Conservation (phyloP, 805 yeast species). For the Metschnikowia bowlesiae region DNA sequence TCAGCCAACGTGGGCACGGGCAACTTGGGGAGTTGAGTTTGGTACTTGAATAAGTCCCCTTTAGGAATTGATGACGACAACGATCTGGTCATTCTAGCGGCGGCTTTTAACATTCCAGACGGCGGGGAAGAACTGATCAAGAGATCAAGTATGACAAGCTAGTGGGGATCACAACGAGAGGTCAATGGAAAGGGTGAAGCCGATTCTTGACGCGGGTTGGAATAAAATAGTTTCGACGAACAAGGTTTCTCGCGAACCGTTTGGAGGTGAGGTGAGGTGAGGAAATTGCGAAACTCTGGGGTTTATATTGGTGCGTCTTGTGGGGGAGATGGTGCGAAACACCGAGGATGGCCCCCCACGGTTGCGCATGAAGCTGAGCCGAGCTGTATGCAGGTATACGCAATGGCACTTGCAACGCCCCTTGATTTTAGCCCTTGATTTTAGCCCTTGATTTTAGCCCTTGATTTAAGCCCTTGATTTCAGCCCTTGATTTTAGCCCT, state of each 20-base stretch:
- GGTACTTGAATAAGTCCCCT: conserved; percentile 71
- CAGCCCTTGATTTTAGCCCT: background rate
- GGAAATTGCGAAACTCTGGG: conserved; percentile 1
- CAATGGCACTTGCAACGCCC: background rate
- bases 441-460: too few relatives aligned
- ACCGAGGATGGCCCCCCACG: conserved; percentile 2
- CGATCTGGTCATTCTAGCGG: conserved; percentile 16
- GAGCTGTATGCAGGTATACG: background rate
- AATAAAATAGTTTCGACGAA: background rate
- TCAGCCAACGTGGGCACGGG: conserved; percentile 82
- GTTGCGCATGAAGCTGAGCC: background rate
- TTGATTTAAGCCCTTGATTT: too few relatives aligned
- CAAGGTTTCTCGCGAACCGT: background rate
- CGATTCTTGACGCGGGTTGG: too few relatives aligned
- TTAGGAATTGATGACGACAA: conserved; percentile 31
- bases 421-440: background rate
- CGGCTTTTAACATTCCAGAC: conserved; percentile 13
- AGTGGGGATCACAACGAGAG: too few relatives aligned
- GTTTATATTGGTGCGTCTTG: background rate
- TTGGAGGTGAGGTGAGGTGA: background rate
- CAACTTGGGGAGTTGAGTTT: conserved; percentile 68
- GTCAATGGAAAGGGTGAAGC: too few relatives aligned
- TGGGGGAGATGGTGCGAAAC: background rate
- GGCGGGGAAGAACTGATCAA: background rate
- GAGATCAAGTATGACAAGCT: background rate